Conservation (phyloP, 805 yeast genomes). For the Kodamaea restingae region DNA sequence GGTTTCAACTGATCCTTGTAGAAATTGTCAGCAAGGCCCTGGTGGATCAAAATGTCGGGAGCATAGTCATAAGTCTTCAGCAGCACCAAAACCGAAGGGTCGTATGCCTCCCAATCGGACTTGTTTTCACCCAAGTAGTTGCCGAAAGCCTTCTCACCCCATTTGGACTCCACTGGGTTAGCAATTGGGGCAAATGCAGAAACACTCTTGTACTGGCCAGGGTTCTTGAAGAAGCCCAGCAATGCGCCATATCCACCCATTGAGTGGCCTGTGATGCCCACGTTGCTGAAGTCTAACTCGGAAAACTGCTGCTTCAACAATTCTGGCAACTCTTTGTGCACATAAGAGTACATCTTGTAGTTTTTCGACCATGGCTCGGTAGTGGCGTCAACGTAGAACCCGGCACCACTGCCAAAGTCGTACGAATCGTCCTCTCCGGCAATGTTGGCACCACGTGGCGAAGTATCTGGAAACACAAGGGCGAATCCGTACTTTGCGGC, state of each 20-base stretch:
- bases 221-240: constrained; percentile 59
- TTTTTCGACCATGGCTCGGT: constrained; percentile 63
- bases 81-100: constrained; percentile 75
- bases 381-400: constrained; percentile 87
- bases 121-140: constrained; percentile 69
- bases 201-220: constrained; percentile 70
- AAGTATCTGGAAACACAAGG: constrained; percentile 91
- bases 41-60: constrained; percentile 70
- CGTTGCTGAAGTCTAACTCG: constrained; percentile 57
- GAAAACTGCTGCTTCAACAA: constrained; percentile 41
- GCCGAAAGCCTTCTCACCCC: constrained; percentile 85
- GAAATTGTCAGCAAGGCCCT: constrained; percentile 77
- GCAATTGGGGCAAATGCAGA: constrained; percentile 89
- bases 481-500: constrained; percentile 84
- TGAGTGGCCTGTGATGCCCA: constrained; percentile 91
- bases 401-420: constrained; percentile 95
- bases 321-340: constrained; percentile 66
- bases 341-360: constrained; percentile 84
- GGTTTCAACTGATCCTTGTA: constrained; percentile 68
- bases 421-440: constrained; percentile 80
- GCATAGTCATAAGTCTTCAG: constrained; percentile 45
- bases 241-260: constrained; percentile 98
- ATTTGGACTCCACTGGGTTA: constrained; percentile 71
- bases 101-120: constrained; percentile 68
- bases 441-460: constrained; percentile 80